phyloP scores from a whole-genome alignment of 257 asterid species.

The Lycium ferocissimum region DNA sequence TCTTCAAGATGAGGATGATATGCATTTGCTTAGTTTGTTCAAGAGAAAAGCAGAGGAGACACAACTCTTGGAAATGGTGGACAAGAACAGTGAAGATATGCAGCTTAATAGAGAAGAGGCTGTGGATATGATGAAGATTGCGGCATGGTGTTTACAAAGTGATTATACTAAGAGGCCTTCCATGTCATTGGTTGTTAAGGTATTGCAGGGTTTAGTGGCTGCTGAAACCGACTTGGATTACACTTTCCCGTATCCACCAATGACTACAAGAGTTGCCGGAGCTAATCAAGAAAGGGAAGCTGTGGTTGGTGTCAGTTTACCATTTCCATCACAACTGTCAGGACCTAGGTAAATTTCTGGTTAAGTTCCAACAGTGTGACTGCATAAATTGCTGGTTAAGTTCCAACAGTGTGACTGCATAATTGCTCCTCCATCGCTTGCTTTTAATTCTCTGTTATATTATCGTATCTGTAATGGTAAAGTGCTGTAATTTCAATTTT shows the following conservation, averaged over 20 bases:
- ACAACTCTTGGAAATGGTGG: conserved; percentile 32
- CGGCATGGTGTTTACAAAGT: conserved; percentile 40
- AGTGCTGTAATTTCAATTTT: neutral
- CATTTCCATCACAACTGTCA: conserved; percentile 27
- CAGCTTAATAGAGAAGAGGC: conserved; percentile 30
- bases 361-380: neutral
- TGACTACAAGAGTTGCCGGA: neutral
- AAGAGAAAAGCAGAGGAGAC: conserved; percentile 28
- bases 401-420: neutral
- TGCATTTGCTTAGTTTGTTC: conserved; percentile 33
- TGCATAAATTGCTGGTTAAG: neutral
- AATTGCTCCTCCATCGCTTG: neutral
- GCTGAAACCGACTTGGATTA: conserved; percentile 29
- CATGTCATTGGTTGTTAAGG: conserved; percentile 40
- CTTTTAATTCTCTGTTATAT: neutral
- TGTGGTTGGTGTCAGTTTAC: neutral
- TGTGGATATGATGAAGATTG: conserved; percentile 36
- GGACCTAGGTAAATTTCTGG: conserved; percentile 25
- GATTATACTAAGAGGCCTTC: conserved; percentile 42
- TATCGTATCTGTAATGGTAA: neutral
- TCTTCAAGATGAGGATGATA: conserved; percentile 29
- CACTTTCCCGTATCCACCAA: neutral
- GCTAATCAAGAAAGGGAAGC: neutral
- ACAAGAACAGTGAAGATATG: conserved; percentile 26
- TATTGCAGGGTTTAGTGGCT: conserved; percentile 34